Percentiles rank a stretch among this genome's conserved stretches.
Conservation (phyloP, 306 rosid species). For the Vigna hirtella region DNA sequence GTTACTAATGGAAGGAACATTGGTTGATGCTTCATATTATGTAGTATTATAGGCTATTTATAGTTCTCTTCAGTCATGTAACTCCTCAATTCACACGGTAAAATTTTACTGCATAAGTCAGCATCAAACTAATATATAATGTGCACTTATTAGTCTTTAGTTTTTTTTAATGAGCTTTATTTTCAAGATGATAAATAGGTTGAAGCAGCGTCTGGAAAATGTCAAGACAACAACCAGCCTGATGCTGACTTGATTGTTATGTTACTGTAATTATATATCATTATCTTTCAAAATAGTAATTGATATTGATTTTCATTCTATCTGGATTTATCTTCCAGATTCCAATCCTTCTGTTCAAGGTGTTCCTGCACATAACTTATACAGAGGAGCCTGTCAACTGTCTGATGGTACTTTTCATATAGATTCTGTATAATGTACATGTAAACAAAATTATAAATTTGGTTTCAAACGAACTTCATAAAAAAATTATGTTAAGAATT, state of each 20-base stretch:
- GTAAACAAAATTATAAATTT: neutral
- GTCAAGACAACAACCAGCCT: neutral
- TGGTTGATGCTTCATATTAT: neutral
- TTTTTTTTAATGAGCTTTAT: constrained; percentile 2
- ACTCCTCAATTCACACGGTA: neutral
- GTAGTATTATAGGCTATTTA: neutral
- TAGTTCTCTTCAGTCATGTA: neutral
- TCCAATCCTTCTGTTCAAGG: constrained; percentile 16
- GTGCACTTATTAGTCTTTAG: constrained; percentile 3
- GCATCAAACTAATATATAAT: neutral
- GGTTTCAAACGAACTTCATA: neutral
- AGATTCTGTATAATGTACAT: neutral
- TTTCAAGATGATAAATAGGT: neutral
- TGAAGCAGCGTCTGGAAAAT: constrained; percentile 22
- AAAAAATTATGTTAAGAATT: constrained; percentile 5
- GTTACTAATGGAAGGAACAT: neutral
- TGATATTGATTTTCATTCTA: constrained; percentile 25
- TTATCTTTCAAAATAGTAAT: neutral
- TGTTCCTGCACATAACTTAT: constrained; percentile 14
- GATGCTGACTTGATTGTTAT: constrained; percentile 3
- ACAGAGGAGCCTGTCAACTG: constrained; percentile 17
- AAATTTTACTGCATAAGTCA: neutral
- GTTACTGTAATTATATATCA: neutral
- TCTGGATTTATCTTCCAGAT: constrained; percentile 18
- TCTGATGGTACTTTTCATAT: constrained; percentile 28